Base-by-base conservation (phyloP, 2,329 filamentous ascomycete genomes). In the Colletotrichum phormii region DNA sequence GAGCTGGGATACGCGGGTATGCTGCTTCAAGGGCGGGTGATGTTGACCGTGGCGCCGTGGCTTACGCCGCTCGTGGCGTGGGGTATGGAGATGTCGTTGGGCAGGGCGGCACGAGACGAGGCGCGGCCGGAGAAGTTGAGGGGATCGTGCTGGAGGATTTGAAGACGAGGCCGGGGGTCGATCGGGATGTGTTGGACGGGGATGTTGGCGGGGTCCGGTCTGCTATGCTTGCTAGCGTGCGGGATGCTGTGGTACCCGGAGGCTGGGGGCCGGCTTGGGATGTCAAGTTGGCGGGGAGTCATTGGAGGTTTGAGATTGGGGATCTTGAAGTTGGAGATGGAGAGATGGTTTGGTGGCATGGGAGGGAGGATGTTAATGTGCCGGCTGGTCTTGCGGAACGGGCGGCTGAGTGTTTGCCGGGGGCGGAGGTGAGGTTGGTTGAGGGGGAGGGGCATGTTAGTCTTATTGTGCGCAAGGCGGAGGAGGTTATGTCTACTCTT, bases 321-420 rank as follows among this genome's bases (percentile, higher is more conserved):
- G 77, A 80, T 24, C 74, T 82, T 3, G 51, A 72, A 6, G 79
- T 75, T 54, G 74, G 76, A 8, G 67, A 73, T 5, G 51, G 42
- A 8, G 24, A 46, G 22, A 66, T 83, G 42, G 68, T 75, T 26
- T 78, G 81, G 6, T 83, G 81, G 79, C 80, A 84, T 61, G 81
- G 82, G 1, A 73, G 69, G 1, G 73, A 77, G 22, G 81, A 83
- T 35, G 64, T 29, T 12, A 81, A 83, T 51, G 77, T 78, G 1
- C 82, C 81, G 1, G 76, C 82, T 11, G 69, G 67, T 24, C 79
- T 80, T 77, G 67, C 24, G 8, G 18, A 58, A 33, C 35, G 61
- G 57, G 65, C 65, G 9, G 29, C 33, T 12, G n/a, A 54, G 24
- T 22, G 42, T n/a, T 18, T n/a, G 9, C 54, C 42, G 1, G 54